These are phyloP conservation scores for Lactifluus volemus DNA, from an alignment of 768 basidiomycete species.

Conservation along the genomic window DNA sequence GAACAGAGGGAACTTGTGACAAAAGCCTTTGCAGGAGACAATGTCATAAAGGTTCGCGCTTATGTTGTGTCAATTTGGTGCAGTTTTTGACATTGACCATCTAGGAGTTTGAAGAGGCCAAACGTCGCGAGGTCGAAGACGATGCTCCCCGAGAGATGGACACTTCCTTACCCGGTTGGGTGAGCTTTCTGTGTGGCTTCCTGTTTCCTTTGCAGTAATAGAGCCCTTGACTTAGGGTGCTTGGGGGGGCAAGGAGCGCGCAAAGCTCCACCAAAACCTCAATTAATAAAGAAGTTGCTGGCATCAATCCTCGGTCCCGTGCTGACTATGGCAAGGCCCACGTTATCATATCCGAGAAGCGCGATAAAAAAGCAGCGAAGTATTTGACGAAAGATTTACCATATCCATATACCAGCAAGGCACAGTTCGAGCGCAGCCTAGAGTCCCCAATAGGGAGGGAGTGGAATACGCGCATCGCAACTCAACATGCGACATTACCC, in stretches of 20 bases:
- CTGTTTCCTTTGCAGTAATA: background rate
- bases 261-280: slow-evolving; percentile 50
- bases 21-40: slow-evolving; percentile 93
- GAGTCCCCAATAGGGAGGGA: slow-evolving; percentile 77
- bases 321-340: slow-evolving; percentile 80
- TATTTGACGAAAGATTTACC: slow-evolving; percentile 89
- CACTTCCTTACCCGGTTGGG: slow-evolving; percentile 92
- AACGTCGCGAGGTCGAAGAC: slow-evolving; percentile 69
- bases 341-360: slow-evolving; percentile 92
- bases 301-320: slow-evolving; percentile 69
- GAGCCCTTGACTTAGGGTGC: slow-evolving; percentile 49
- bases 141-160: slow-evolving; percentile 88
- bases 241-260: slow-evolving; percentile 82
- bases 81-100: slow-evolving; percentile 1
- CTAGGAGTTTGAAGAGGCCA: slow-evolving; percentile 81
- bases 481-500: slow-evolving; percentile 79
- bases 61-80: background rate
- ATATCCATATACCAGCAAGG: slow-evolving; percentile 87
- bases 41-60: slow-evolving; percentile 72
- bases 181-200: slow-evolving; percentile 31
- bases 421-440: slow-evolving; percentile 85
- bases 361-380: slow-evolving; percentile 87
- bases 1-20: slow-evolving; percentile 90
- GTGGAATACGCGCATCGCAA: slow-evolving; percentile 86
- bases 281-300: slow-evolving; percentile 76